phyloP scores from a whole-genome alignment of 305 asterid genomes.

The Fraxinus dipetala region DNA sequence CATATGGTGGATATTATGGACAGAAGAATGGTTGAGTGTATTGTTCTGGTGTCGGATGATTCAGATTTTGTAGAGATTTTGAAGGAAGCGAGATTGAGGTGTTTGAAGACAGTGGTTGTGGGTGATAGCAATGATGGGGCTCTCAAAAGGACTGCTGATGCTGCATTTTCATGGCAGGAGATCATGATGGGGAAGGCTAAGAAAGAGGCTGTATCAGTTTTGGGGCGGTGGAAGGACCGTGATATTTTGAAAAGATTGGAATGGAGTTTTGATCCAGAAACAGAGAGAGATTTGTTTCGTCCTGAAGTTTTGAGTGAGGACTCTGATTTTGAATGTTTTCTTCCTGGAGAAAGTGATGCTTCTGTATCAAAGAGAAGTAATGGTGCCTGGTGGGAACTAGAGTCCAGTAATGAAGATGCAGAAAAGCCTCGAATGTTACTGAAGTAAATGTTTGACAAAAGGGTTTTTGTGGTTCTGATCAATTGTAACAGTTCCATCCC shows the following conservation, averaged over 20 bases:
- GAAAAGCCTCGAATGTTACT: conserved; percentile 7
- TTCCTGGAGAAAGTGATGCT: conserved; percentile 41
- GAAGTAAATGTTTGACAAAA: background rate
- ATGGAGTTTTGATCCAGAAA: conserved; percentile 67
- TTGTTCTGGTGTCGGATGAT: conserved; percentile 85
- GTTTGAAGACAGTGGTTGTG: conserved; percentile 77
- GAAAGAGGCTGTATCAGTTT: conserved; percentile 68
- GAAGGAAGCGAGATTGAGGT: conserved; percentile 71
- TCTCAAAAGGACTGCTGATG: conserved; percentile 71
- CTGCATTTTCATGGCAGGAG: conserved; percentile 82
- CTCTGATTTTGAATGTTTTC: conserved; percentile 36
- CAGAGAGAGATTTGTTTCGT: conserved; percentile 30
- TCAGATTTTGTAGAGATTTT: conserved; percentile 63
- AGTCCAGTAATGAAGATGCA: conserved; percentile 21
- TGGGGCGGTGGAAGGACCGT: conserved; percentile 75
- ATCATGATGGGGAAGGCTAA: conserved; percentile 76
- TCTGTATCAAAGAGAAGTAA: conserved; percentile 30
- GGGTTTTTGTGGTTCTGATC: background rate
- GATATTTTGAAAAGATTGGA: conserved; percentile 62
- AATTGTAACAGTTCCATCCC: background rate
- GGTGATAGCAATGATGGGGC: conserved; percentile 59
- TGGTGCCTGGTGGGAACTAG: conserved; percentile 71
- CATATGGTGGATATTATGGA: conserved; percentile 82
- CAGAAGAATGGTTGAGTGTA: conserved; percentile 49
- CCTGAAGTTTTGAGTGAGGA: conserved; percentile 42